Conservation (phyloP, 768 basidiomycete genomes). For the Mycena vitilis region DNA sequence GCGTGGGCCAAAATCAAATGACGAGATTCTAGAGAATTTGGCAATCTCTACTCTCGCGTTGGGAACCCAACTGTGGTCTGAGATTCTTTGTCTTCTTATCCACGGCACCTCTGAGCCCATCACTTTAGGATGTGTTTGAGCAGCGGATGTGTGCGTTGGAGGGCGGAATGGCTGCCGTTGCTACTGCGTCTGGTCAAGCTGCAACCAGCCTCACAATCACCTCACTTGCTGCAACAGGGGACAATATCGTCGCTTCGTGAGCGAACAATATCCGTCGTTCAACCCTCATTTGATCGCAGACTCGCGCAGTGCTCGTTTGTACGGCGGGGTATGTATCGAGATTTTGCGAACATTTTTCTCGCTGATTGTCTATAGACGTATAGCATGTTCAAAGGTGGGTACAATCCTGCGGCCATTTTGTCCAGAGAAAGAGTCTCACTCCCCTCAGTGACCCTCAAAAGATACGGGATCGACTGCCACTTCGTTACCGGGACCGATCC, state of each 20-base stretch:
- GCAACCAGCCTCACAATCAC: conserved; percentile 73
- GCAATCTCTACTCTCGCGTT: conserved; percentile 67
- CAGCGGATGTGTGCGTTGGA: background rate
- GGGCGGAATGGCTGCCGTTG: background rate
- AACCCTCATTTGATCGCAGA: background rate
- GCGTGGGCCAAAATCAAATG: background rate
- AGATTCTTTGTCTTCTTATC: conserved; percentile 19
- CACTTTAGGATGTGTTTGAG: background rate
- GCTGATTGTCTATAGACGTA: conserved; percentile 53
- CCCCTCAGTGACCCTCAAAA: conserved; percentile 61
- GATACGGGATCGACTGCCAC: conserved; percentile 65
- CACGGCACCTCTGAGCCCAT: background rate
- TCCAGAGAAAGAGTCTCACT: background rate
- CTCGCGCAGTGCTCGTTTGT: conserved; percentile 57
- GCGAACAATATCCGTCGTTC: conserved; percentile 28
- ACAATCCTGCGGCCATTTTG: background rate
- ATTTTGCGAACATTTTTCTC: conserved; percentile 12
- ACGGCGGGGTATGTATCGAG: conserved; percentile 57
- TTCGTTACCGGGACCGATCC: conserved; percentile 63
- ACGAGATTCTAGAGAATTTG: conserved; percentile 47
- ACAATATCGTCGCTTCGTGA: conserved; percentile 74
- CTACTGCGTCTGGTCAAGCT: conserved; percentile 47
- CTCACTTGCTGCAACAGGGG: conserved; percentile 59
- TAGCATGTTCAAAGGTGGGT: conserved; percentile 70
- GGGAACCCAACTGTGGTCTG: conserved; percentile 68